Evolutionary conservation across 2,329 filamentous ascomycete species (phyloP), one percentile per base, ranked within the genome.

Genomic region (Phyllosticta capitalensis): DNA sequence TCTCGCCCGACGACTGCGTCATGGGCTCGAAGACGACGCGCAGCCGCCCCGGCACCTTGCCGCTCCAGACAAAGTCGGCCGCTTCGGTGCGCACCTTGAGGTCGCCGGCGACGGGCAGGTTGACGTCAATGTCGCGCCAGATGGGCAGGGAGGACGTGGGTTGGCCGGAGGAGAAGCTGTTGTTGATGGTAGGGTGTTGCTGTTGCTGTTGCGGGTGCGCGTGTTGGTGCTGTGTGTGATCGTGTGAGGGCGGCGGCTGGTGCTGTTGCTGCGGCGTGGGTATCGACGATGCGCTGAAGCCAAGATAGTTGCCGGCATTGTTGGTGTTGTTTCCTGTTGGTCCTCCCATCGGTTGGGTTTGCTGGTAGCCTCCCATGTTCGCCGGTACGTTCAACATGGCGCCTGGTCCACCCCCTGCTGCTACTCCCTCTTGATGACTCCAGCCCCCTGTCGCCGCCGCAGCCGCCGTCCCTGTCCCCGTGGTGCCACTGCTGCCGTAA

Each of bases 401-500:
- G 38, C 38, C 17, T 45, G 17, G 38, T 45, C 38, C 38, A 5
- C 38, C 38, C n/a, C 14, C 38, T 45, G 38, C 38, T n/a, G 38
- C 17, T 45, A 14, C 38, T n/a, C 38, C 38, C 14, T 45, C 38
- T 45, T 45, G 38, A n/a, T 45, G 17, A 6, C 38, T 14, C 38
- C 38, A 45, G 17, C 14, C n/a, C 38, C 14, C 38, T 7, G 30
- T 22, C 54, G 57, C 50, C 45, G 21, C 19, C 50, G 30, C 20
- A 52, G 57, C 50, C 45, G 21, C 19, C 50, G 50, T 52, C 24
- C 19, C 50, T 19, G 50, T 21, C 14, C 50, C 50, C 19, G 24
- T 7, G 9, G 20, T 19, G 10, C 62, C 64, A 62, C 60, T 63
- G 65, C 63, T 62, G 63, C 63, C 38, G 5, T 45, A 45, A n/a